Evolutionary conservation across 2,329 filamentous ascomycete species (phyloP).

Genomic region (Thermomyces lanuginosus): DNA sequence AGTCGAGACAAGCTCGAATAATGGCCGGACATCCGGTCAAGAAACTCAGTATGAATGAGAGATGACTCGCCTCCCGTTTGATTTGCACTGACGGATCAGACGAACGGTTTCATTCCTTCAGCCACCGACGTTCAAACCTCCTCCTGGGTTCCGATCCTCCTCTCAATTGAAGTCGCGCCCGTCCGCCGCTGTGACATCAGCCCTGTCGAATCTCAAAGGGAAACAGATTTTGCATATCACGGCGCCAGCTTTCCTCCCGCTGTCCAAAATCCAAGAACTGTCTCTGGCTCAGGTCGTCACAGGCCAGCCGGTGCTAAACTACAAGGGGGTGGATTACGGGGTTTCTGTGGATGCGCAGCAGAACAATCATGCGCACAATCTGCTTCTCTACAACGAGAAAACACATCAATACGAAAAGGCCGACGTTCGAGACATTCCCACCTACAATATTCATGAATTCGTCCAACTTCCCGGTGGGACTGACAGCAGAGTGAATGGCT

Average conservation of each 20-base stretch:
- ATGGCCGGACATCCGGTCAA: no score
- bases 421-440: conserved; percentile 13
- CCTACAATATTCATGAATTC: conserved; percentile 23
- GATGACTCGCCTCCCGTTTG: no score
- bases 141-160: conserved; percentile 26
- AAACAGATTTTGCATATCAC: conserved; percentile 36
- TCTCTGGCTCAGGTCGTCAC: conserved; percentile 25
- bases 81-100: no score
- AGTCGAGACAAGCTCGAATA: conserved; percentile 6
- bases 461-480: conserved; percentile 16
- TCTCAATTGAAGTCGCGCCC: conserved; percentile 18
- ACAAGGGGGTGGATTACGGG: conserved; percentile 28
- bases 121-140: conserved; percentile 23
- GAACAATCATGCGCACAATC: conserved; percentile 15
- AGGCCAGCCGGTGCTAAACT: conserved; percentile 25
- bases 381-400: conserved; percentile 22
- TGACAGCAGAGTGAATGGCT: conserved; percentile 12
- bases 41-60: no score
- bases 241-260: conserved; percentile 27
- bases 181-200: conserved; percentile 17
- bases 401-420: conserved; percentile 19
- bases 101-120: conserved; percentile 4
- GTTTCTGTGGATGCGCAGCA: conserved; percentile 21
- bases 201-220: conserved; percentile 23
- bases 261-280: conserved; percentile 30